Conservation (phyloP, 2,329 filamentous ascomycete species). For the Exophiala sp. region DNA sequence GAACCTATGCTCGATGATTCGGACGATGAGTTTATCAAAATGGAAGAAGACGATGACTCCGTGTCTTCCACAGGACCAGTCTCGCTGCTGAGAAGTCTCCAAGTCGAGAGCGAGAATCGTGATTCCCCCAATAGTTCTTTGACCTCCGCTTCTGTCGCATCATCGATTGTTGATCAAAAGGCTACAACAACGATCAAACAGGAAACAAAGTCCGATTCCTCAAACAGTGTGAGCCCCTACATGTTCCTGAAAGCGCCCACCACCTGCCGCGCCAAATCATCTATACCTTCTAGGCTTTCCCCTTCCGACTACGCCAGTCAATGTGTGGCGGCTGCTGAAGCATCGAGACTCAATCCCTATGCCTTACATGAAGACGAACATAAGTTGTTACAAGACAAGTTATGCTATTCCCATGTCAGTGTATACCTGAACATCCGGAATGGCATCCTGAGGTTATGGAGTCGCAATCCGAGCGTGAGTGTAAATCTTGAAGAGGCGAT, state of each 20-base stretch:
- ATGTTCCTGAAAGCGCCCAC: conserved; percentile 32
- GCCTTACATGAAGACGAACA: conserved; percentile 83
- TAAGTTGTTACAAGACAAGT: conserved; percentile 69
- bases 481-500: conserved; percentile 82
- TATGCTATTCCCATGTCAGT: conserved; percentile 86
- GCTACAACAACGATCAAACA: conserved; percentile 22
- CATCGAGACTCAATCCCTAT: conserved; percentile 85
- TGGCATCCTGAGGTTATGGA: conserved; percentile 86
- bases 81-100: conserved; percentile 25
- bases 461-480: conserved; percentile 75
- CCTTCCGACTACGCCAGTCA: conserved; percentile 81
- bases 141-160: conserved; percentile 31
- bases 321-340: conserved; percentile 83
- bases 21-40: conserved; percentile 26
- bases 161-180: conserved; percentile 27
- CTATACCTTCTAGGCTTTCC: conserved; percentile 73
- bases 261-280: conserved; percentile 70
- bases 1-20: conserved; percentile 14
- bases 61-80: conserved; percentile 25
- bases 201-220: conserved; percentile 14
- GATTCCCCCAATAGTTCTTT: conserved; percentile 33
- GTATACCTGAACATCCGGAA: conserved; percentile 96
- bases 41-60: conserved; percentile 35
- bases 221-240: conserved; percentile 24
- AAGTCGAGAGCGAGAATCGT: conserved; percentile 29